Evolutionary conservation across 306 rosid genomes (phyloP).

Genomic region (Vigna reflexopilosa): DNA sequence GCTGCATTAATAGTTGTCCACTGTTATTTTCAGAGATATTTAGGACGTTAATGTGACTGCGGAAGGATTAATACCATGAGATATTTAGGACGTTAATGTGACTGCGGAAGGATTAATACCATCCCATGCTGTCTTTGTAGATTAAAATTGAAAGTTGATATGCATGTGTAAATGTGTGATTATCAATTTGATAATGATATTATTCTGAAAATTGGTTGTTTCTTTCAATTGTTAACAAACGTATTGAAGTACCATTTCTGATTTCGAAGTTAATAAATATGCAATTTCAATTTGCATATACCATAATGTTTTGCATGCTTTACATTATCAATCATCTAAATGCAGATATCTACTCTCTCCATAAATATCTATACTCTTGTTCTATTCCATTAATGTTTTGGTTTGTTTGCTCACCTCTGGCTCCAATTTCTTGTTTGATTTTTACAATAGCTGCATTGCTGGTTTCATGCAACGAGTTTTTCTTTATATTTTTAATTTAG

Average conservation of each 20-base stretch:
- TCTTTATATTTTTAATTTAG: conserved; percentile 26
- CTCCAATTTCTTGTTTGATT: conserved; percentile 11
- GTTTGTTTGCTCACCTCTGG: conserved; percentile 14
- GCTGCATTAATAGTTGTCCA: conserved; percentile 15
- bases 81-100: conserved; percentile 8
- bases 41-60: background rate
- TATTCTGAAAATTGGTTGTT: conserved; percentile 2
- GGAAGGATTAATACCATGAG: conserved; percentile 10
- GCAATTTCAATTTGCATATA: conserved; percentile 17
- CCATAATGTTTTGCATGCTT: conserved; percentile 27
- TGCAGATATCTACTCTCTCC: background rate
- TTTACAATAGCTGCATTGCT: conserved; percentile 6
- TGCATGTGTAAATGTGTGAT: conserved; percentile 23
- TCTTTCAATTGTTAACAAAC: conserved; percentile 24
- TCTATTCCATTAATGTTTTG: conserved; percentile 18
- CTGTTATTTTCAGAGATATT: background rate
- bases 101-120: conserved; percentile 5
- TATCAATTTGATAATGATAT: background rate
- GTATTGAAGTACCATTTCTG: background rate
- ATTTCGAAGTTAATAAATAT: conserved; percentile 20
- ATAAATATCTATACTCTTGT: background rate
- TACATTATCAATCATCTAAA: conserved; percentile 6
- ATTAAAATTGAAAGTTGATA: conserved; percentile 27
- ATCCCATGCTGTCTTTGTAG: conserved; percentile 1
- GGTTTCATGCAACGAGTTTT: conserved; percentile 26